Conservation (phyloP, 768 basidiomycete species). For the Tricholoma sp. region DNA sequence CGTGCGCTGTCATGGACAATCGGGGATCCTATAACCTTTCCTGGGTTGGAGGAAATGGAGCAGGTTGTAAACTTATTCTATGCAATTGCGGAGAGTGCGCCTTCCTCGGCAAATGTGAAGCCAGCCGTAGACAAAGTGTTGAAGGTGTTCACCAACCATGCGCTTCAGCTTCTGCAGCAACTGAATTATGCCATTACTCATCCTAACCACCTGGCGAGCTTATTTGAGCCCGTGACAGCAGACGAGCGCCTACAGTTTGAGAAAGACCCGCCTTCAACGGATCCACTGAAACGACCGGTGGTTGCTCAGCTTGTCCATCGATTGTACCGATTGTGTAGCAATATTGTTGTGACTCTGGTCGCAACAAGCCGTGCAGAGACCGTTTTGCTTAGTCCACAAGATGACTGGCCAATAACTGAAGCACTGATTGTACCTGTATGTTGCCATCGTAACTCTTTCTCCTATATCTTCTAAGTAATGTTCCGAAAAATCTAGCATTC, state of each 20-base stretch:
- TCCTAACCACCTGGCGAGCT: conserved; percentile 79
- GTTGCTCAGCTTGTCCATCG: conserved; percentile 67
- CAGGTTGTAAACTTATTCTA: conserved; percentile 75
- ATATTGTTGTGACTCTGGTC: conserved; percentile 65
- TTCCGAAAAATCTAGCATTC: conserved; percentile 54
- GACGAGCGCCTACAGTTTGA: conserved; percentile 72
- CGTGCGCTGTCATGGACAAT: conserved; percentile 80
- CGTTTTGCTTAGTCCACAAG: conserved; percentile 57
- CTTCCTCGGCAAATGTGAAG: conserved; percentile 39
- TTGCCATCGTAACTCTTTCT: conserved; percentile 8
- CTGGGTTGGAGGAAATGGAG: conserved; percentile 80
- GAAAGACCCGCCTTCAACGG: conserved; percentile 55
- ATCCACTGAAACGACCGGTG: conserved; percentile 67
- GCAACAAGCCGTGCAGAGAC: conserved; percentile 65
- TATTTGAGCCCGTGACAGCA: conserved; percentile 72
- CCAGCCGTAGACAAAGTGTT: conserved; percentile 60
- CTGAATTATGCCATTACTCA: conserved; percentile 89
- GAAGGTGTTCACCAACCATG: conserved; percentile 60
- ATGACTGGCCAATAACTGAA: conserved; percentile 69
- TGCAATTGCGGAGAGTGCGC: conserved; percentile 58
- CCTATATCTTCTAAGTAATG: not conserved
- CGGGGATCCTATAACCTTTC: conserved; percentile 68
- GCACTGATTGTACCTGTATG: conserved; percentile 71
- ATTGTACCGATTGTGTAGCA: conserved; percentile 65
- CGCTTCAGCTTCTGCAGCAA: conserved; percentile 75